These are phyloP conservation scores for Musa beccarii DNA, from an alignment of 176 grass and related monocot species.

Conservation along the genomic window DNA sequence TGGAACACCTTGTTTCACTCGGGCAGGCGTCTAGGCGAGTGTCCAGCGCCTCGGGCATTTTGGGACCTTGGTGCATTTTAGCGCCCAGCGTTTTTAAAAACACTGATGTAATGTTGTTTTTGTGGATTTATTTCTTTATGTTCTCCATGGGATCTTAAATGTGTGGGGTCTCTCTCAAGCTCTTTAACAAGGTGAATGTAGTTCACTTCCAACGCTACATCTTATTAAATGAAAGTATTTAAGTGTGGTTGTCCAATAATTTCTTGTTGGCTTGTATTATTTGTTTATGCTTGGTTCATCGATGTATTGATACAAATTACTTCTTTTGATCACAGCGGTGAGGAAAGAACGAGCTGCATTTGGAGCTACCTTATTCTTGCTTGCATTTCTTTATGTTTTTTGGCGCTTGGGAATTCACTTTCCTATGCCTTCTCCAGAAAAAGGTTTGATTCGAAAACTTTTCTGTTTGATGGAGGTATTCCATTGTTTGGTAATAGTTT, in stretches of 20 bases:
- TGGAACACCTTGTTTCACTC: too few species aligned
- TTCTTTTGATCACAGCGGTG: slow-evolving; percentile 43
- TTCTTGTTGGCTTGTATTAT: neutral
- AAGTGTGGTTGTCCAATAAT: too few species aligned
- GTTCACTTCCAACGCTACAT: neutral
- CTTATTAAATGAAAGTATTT: neutral
- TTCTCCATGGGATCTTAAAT: too few species aligned
- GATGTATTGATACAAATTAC: slow-evolving; percentile 2
- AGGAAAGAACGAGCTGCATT: slow-evolving; percentile 65
- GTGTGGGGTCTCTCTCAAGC: neutral
- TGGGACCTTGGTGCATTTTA: too few species aligned
- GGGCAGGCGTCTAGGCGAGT: too few species aligned
- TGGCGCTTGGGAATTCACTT: slow-evolving; percentile 99
- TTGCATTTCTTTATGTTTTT: slow-evolving; percentile 81
- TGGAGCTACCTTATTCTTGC: slow-evolving; percentile 54
- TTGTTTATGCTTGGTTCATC: neutral
- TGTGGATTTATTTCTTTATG: too few species aligned
- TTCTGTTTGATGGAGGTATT: neutral
- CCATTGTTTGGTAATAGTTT: neutral
- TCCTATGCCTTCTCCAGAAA: slow-evolving; percentile 95
- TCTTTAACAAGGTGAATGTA: neutral
- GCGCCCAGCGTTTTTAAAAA: too few species aligned
- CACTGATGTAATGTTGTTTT: too few species aligned
- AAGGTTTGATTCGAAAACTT: slow-evolving; percentile 38
- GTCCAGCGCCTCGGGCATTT: too few species aligned